phyloP scores from a whole-genome alignment of 2,329 filamentous ascomycete genomes.

The Pseudodiploospora longispora region DNA sequence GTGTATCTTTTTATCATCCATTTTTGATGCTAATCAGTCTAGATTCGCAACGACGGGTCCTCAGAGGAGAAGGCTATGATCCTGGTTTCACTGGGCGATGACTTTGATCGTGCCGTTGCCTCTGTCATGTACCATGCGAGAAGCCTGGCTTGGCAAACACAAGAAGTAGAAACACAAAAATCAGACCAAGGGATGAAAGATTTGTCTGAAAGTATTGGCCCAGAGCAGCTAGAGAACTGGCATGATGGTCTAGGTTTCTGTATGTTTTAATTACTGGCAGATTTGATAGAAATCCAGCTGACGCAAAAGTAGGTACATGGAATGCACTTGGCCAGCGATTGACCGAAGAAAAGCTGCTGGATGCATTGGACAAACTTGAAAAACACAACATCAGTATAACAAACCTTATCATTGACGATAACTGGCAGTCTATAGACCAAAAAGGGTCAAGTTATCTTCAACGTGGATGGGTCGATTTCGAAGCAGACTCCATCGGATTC shows the following conservation, averaged over 20 bases:
- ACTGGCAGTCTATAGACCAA: constrained; percentile 74
- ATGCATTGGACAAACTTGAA: constrained; percentile 64
- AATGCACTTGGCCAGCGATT: constrained; percentile 81
- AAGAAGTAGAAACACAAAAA: constrained; percentile 31
- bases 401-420: constrained; percentile 92
- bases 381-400: constrained; percentile 67
- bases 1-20: constrained; percentile 15
- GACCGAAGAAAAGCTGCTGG: constrained; percentile 69
- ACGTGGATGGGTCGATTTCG: constrained; percentile 71
- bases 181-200: constrained; percentile 37
- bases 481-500: constrained; percentile 73
- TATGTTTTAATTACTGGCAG: constrained; percentile 24
- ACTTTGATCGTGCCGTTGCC: constrained; percentile 68
- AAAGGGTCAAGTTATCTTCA: constrained; percentile 44
- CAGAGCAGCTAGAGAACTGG: constrained; percentile 76
- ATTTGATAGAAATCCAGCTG: background rate
- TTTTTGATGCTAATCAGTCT: constrained; percentile 8
- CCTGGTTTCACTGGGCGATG: constrained; percentile 61
- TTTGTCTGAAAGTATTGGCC: constrained; percentile 40
- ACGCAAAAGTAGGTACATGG: constrained; percentile 61
- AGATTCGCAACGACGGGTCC: constrained; percentile 60
- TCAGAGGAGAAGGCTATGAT: constrained; percentile 49
- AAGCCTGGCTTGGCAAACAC: constrained; percentile 34
- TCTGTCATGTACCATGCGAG: constrained; percentile 86
- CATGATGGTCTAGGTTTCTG: constrained; percentile 91